A percentile compares a stretch with the other conserved stretches of the same genome.
Evolutionary conservation across 768 basidiomycete genomes (phyloP).

Genomic region (Termitomyces sp.): DNA sequence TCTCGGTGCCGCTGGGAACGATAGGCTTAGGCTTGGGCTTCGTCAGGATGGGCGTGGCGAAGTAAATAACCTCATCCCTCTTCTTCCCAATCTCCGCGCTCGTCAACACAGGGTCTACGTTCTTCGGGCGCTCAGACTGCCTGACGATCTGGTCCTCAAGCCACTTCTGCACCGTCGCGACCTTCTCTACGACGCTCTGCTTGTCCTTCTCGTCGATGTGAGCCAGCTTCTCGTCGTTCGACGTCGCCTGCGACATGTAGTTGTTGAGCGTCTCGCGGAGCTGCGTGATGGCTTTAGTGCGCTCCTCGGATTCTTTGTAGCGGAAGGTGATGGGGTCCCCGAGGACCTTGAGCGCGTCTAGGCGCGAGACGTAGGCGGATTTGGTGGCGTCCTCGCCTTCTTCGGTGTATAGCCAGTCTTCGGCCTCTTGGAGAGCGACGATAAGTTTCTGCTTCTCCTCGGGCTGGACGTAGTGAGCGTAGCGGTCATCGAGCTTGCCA

Average conservation of each 20-base stretch:
- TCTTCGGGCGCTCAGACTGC: conserved; percentile 88
- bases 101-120: conserved; percentile 80
- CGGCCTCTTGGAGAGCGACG: conserved; percentile 66
- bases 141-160: conserved; percentile 86
- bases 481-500: conserved; percentile 87
- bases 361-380: conserved; percentile 84
- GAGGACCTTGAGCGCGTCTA: conserved; percentile 79
- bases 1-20: conserved; percentile 59
- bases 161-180: conserved; percentile 91
- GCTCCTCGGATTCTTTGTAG: conserved; percentile 79
- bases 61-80: conserved; percentile 89
- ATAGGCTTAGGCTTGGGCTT: conserved; percentile 90
- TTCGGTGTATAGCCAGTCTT: conserved; percentile 97
- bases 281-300: conserved; percentile 64
- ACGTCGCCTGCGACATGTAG: conserved; percentile 82
- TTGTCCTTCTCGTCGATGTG: conserved; percentile 92
- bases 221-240: conserved; percentile 77
- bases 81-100: conserved; percentile 84
- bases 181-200: conserved; percentile 82
- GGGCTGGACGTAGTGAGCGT: conserved; percentile 68
- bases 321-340: conserved; percentile 87
- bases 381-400: conserved; percentile 96
- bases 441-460: conserved; percentile 79
- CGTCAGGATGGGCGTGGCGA: conserved; percentile 85
- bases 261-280: conserved; percentile 88